A percentile compares a stretch with the other conserved stretches of the same genome.
Evolutionary conservation across 306 rosid genomes (phyloP).

Genomic region (Pueraria montana): DNA sequence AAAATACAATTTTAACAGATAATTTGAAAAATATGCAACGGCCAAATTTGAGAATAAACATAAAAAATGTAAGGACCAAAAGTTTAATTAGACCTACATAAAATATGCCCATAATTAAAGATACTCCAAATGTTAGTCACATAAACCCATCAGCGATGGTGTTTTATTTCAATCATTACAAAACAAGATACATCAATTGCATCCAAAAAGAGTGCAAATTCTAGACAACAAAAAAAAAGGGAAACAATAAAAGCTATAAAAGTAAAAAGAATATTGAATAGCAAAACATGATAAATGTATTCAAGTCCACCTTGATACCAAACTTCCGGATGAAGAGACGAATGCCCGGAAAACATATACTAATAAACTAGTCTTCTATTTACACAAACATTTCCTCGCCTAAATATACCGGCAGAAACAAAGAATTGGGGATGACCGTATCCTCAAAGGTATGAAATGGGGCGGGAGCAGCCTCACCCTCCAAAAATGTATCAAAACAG

Average conservation of each 20-base stretch:
- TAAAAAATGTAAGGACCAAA: background rate
- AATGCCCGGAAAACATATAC: slow-evolving; percentile 52
- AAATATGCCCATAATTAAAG: slow-evolving; percentile 20
- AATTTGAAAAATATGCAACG: background rate
- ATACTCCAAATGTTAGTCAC: slow-evolving; percentile 19
- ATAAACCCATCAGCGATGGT: slow-evolving; percentile 35
- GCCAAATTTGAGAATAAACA: background rate
- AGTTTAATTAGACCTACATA: background rate
- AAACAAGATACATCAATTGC: slow-evolving; percentile 41
- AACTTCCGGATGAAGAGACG: slow-evolving; percentile 33
- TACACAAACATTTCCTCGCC: slow-evolving; percentile 71
- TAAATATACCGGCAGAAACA: slow-evolving; percentile 60
- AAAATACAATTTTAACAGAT: background rate
- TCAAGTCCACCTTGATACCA: slow-evolving; percentile 49
- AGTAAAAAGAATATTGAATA: slow-evolving; percentile 56
- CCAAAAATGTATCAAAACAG: slow-evolving; percentile 69
- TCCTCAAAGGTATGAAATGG: slow-evolving; percentile 58
- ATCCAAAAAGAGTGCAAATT: slow-evolving; percentile 46
- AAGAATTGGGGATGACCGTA: slow-evolving; percentile 54
- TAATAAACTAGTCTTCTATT: slow-evolving; percentile 64
- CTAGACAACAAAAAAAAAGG: background rate
- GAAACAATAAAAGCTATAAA: slow-evolving; percentile 25
- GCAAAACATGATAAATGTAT: slow-evolving; percentile 48
- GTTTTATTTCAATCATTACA: slow-evolving; percentile 38
- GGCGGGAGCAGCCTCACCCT: slow-evolving; percentile 59